A percentile compares a stretch with the other conserved stretches of the same genome.
These are phyloP conservation scores for Ogataea dorogensis DNA, from an alignment of 805 yeast species.

Conservation along the genomic window DNA sequence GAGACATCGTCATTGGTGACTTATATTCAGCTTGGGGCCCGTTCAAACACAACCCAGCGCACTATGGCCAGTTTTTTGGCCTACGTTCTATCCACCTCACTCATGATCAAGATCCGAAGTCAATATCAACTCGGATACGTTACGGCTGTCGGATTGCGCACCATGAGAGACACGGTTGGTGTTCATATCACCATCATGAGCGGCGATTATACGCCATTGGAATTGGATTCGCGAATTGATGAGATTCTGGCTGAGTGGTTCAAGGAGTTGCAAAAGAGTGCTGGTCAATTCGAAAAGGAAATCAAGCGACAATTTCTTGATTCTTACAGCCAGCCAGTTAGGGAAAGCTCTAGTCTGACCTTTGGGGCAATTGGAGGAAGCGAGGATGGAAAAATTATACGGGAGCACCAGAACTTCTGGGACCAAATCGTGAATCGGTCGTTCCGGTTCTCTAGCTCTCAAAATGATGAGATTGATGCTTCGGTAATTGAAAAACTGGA, in stretches of 20 bases:
- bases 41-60: slow-evolving; percentile 35
- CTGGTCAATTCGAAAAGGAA: slow-evolving; percentile 34
- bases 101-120: slow-evolving; percentile 49
- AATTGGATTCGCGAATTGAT: slow-evolving; percentile 46
- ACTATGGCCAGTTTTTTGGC: slow-evolving; percentile 48
- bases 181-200: slow-evolving; percentile 59
- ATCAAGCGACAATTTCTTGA: slow-evolving; percentile 40
- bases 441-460: slow-evolving; percentile 39
- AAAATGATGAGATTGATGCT: slow-evolving; percentile 36
- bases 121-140: slow-evolving; percentile 62
- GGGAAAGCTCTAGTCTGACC: slow-evolving; percentile 26
- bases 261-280: slow-evolving; percentile 26
- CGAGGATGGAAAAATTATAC: slow-evolving; percentile 28
- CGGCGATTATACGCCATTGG: slow-evolving; percentile 40
- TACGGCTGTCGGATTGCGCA: slow-evolving; percentile 55
- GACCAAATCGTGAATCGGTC: slow-evolving; percentile 48
- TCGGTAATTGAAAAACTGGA: slow-evolving; percentile 33
- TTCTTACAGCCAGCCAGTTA: slow-evolving; percentile 19
- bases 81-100: slow-evolving; percentile 43
- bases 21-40: slow-evolving; percentile 56
- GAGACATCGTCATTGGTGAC: slow-evolving; percentile 51
- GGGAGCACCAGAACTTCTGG: slow-evolving; percentile 46
- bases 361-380: slow-evolving; percentile 24
- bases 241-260: slow-evolving; percentile 46
- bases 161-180: slow-evolving; percentile 53